A percentile compares a stretch with the other conserved stretches of the same genome.
These are phyloP conservation scores for Fonsecaea monophora DNA, from an alignment of 2,329 filamentous ascomycete species.

Conservation along the genomic window DNA sequence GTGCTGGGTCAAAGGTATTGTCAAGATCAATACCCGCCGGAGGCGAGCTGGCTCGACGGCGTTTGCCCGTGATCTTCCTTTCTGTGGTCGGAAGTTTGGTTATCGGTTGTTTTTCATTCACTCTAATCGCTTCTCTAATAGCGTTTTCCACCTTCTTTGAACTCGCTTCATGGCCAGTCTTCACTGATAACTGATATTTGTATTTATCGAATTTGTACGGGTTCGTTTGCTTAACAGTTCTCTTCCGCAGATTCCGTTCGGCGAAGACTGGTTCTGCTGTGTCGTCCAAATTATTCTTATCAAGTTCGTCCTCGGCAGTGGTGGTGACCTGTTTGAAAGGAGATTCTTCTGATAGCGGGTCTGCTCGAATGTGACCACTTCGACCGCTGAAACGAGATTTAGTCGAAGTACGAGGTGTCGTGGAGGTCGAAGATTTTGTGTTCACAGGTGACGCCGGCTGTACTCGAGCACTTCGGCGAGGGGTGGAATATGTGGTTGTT, in stretches of 20 bases:
- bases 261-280: background rate
- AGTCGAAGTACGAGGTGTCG: background rate
- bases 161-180: constrained; percentile 20
- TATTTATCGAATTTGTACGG: constrained; percentile 37
- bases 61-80: background rate
- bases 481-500: background rate
- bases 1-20: constrained; percentile 14
- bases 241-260: constrained; percentile 28
- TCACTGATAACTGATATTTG: constrained; percentile 24
- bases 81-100: constrained; percentile 6
- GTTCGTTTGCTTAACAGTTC: constrained; percentile 31
- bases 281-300: constrained; percentile 3
- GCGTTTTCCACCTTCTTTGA: constrained; percentile 30
- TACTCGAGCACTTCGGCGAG: background rate
- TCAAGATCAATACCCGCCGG: background rate
- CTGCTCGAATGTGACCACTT: background rate
- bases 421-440: background rate
- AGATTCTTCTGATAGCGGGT: background rate
- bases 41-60: constrained; percentile 5
- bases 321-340: background rate
- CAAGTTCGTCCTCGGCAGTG: background rate
- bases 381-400: background rate
- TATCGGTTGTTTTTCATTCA: constrained; percentile 7
- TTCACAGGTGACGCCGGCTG: background rate
- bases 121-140: constrained; percentile 25